A percentile compares a stretch with the other conserved stretches of the same genome.
Conservation (phyloP, 2,329 filamentous ascomycete genomes). For the Ceratocystis diversiconidia region DNA sequence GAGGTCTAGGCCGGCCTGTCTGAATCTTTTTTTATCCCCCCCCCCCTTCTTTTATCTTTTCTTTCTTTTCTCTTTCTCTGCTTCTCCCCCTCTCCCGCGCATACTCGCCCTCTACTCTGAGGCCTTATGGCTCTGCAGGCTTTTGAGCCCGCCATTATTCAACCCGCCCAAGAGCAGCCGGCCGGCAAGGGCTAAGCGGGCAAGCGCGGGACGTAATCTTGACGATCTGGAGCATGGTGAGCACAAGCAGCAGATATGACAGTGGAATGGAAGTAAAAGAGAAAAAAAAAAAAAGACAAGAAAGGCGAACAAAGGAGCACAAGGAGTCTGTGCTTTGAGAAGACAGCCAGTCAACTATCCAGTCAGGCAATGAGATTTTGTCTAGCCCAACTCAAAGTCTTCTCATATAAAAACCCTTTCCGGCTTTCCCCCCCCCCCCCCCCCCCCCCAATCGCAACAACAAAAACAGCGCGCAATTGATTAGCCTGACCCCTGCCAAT, state of each 20-base stretch:
- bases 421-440: not conserved
- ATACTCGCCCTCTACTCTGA: not conserved
- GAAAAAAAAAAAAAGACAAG: not conserved
- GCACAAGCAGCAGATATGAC: not conserved
- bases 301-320: not conserved
- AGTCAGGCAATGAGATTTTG: not conserved
- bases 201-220: not conserved
- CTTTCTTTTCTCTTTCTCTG: not conserved
- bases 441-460: not conserved
- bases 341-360: not conserved
- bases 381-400: not conserved
- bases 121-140: not conserved
- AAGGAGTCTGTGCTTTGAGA: not conserved
- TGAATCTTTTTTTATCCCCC: not conserved
- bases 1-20: not conserved
- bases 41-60: not conserved
- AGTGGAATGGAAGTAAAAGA: not conserved
- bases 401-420: not conserved
- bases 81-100: not conserved
- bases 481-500: not conserved
- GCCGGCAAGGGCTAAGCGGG: not conserved
- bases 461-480: not conserved
- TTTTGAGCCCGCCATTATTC: not conserved
- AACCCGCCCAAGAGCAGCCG: not conserved
- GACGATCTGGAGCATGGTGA: not conserved